Evolutionary conservation across 2,329 filamentous ascomycete genomes (phyloP).

Genomic region (Emergomyces africanus): DNA sequence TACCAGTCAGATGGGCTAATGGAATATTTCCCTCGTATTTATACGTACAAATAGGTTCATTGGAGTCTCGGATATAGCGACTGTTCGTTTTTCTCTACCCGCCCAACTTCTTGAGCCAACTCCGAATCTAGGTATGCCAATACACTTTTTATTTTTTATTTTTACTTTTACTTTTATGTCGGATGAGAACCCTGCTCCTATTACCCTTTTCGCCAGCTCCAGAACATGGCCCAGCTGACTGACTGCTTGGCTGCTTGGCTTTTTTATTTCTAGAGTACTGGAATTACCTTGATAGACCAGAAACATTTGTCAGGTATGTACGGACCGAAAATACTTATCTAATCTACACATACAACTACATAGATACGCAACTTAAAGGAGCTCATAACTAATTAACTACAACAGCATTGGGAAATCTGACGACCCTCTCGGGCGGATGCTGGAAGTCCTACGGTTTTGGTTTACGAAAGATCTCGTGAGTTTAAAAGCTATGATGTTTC

Average conservation of each 20-base stretch:
- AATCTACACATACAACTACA: not conserved
- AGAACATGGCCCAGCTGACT: constrained; percentile 1
- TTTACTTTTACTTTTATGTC: not conserved
- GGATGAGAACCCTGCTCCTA: not conserved
- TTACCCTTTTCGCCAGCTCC: not conserved
- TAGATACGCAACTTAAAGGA: not conserved
- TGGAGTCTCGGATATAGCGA: constrained; percentile 87
- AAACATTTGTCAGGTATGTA: constrained; percentile 60
- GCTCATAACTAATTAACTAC: constrained; percentile 8
- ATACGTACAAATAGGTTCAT: constrained; percentile 55
- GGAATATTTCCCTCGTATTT: constrained; percentile 7
- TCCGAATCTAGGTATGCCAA: constrained; percentile 60
- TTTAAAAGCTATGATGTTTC: constrained; percentile 1
- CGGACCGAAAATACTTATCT: constrained; percentile 10
- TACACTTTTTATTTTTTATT: too few relatives aligned
- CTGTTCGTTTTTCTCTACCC: constrained; percentile 89
- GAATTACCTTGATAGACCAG: constrained; percentile 93
- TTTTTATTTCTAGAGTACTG: constrained; percentile 60
- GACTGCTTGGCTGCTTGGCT: not conserved
- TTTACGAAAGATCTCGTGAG: constrained; percentile 84
- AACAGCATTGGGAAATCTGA: constrained; percentile 71
- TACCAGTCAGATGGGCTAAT: constrained; percentile 1
- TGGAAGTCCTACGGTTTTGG: constrained; percentile 92
- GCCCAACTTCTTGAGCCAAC: constrained; percentile 92
- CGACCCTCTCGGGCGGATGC: constrained; percentile 82